Base-by-base conservation (phyloP, 2,329 filamentous ascomycete species). In the Trichoderma harzianum region DNA sequence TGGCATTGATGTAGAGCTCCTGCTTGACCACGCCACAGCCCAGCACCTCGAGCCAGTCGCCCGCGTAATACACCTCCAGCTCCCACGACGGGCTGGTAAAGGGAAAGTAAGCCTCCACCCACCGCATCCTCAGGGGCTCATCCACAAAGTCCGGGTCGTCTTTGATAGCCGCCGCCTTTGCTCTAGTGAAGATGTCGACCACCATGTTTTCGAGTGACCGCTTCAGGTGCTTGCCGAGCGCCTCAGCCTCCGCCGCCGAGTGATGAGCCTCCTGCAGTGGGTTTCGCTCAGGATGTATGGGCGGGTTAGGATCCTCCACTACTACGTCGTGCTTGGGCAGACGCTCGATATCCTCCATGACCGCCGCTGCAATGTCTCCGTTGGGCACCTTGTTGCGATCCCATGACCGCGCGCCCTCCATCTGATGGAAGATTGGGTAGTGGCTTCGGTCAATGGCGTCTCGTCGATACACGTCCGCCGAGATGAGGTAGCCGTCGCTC, bases 381-480 rank as follows among this genome's bases (percentile, higher is more conserved):
- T 81, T 84, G 69, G 84, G 86, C 58, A 88, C 88, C 79, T 84
- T 87, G 32, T 79, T 85, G 11, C 93, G 89, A 78, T 96, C 92
- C 95, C 96, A 99, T 69, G 94, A 91, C 76, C 92, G 88, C 10
- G 95, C 95, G 14, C 94, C 95, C 81, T 99, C 96, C 95, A 98
- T 98, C 83, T 99, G 96, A 83, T 99, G 96, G 82, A 99, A 99
- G 72, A 97, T 90, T 0, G 96, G 96, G 82, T 98, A 98, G 83
- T 99, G 96, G 76, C 92, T 96, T 71, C 93, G 90, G 82, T 99
- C 96, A 78, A 99, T 92, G 71, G 95, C 95, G 87, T 99, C 96
- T 75, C 96, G 89, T 57, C 96, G 90, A 82, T 98, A 99, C 21
- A 99, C 96, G 80, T 99, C 96, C 28, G 95, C 96, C 72, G 92